phyloP scores from a whole-genome alignment of 2,329 filamentous ascomycete genomes.

The Hymenoscyphus fraxineus region DNA sequence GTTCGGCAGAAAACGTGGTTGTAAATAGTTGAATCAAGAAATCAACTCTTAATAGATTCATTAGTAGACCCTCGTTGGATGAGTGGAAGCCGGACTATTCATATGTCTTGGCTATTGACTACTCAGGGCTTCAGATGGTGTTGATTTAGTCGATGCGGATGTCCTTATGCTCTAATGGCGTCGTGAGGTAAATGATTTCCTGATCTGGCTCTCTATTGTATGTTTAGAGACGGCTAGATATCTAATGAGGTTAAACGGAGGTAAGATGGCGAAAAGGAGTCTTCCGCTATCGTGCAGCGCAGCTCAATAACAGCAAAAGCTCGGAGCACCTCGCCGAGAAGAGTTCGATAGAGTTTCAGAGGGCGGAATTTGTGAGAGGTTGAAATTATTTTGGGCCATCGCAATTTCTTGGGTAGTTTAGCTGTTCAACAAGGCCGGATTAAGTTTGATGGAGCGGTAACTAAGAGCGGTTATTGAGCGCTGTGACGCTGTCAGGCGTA shows the following conservation, averaged over 20 bases:
- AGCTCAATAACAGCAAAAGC: not conserved
- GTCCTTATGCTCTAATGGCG: not conserved
- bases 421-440: not conserved
- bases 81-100: not conserved
- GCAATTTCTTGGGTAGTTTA: not conserved
- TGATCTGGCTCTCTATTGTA: not conserved
- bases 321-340: too few relatives aligned
- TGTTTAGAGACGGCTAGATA: constrained; percentile 1
- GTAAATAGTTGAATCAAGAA: too few relatives aligned
- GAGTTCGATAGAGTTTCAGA: too few relatives aligned
- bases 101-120: not conserved
- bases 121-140: not conserved
- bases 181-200: not conserved
- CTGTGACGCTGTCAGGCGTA: not conserved
- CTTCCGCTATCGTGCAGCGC: not conserved
- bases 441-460: not conserved
- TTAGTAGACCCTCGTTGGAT: not conserved
- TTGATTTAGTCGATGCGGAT: not conserved
- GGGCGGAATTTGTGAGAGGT: not conserved
- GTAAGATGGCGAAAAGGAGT: not conserved
- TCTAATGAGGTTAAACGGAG: not conserved
- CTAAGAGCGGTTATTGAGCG: not conserved
- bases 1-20: too few relatives aligned
- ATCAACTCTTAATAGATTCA: too few relatives aligned
- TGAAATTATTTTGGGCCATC: not conserved